Conservation (phyloP, 768 basidiomycete species). For the Lenzites betulinus region DNA sequence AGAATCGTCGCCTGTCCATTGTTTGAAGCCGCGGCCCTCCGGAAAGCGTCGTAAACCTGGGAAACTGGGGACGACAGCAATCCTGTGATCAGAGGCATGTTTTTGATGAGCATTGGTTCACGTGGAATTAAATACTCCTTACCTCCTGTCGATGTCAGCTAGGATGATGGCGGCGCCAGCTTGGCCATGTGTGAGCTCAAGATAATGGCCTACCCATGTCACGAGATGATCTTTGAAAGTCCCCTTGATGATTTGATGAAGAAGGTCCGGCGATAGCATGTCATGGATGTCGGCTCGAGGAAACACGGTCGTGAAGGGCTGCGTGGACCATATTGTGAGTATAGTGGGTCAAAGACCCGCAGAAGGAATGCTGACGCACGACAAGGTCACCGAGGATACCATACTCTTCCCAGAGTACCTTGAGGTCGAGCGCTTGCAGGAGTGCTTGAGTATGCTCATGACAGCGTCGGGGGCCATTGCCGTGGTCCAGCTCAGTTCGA, state of each 20-base stretch:
- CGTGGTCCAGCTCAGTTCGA: constrained; percentile 10
- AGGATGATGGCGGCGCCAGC: constrained; percentile 8
- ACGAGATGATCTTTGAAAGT: constrained; percentile 30
- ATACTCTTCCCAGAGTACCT: constrained; percentile 10
- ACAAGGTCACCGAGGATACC: constrained; percentile 6
- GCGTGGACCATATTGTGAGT: background rate
- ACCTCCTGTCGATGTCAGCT: constrained; percentile 25
- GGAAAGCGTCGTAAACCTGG: constrained; percentile 24
- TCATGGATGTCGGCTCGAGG: constrained; percentile 28
- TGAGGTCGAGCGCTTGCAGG: background rate
- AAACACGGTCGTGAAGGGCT: constrained; percentile 27
- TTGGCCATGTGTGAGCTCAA: constrained; percentile 1
- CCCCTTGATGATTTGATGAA: constrained; percentile 30
- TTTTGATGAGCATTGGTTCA: background rate
- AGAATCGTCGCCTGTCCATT: constrained; percentile 33
- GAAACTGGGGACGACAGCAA: constrained; percentile 20
- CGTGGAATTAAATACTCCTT: background rate
- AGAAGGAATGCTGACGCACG: background rate
- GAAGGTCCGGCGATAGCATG: constrained; percentile 22
- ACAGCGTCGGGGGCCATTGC: background rate
- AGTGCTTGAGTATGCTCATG: background rate
- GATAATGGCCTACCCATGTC: constrained; percentile 25
- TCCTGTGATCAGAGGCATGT: background rate
- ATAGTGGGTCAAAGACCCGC: background rate
- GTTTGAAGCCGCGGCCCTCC: constrained; percentile 29